phyloP scores from a whole-genome alignment of 176 grass and related monocot species.

The Alloteropsis semialata region DNA sequence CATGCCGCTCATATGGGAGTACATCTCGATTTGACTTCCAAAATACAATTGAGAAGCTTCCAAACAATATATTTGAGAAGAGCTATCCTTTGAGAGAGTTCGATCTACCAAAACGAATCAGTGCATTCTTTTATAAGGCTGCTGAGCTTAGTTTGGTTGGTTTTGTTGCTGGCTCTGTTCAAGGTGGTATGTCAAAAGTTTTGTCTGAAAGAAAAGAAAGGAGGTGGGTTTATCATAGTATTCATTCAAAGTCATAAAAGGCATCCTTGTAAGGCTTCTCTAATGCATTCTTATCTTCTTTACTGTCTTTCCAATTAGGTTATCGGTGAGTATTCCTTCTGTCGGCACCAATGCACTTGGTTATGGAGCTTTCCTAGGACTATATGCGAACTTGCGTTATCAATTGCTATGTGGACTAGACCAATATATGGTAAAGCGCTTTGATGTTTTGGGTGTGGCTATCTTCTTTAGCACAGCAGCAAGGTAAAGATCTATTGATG shows the following conservation, averaged over 20 bases:
- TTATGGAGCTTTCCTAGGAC: conserved; percentile 90
- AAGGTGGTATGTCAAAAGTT: conserved; percentile 69
- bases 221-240: conserved; percentile 39
- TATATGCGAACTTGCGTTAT: conserved; percentile 90
- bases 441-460: conserved; percentile 90
- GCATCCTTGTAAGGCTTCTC: not conserved
- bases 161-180: conserved; percentile 65
- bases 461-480: conserved; percentile 80
- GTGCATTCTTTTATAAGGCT: conserved; percentile 84
- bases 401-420: conserved; percentile 84
- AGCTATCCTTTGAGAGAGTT: conserved; percentile 96
- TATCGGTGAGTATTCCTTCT: conserved; percentile 80
- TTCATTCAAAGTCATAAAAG: conserved; percentile 22
- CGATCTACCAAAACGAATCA: conserved; percentile 76
- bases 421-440: conserved; percentile 63
- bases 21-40: conserved; percentile 84
- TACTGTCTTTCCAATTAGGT: conserved; percentile 43
- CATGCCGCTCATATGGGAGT: conserved; percentile 96
- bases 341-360: conserved; percentile 75
- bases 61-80: conserved; percentile 96
- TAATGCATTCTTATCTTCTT: conserved; percentile 21
- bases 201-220: conserved; percentile 62
- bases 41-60: conserved; percentile 97
- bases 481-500: conserved; percentile 49
- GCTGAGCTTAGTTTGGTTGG: conserved; percentile 88